Evolutionary conservation across 352 stramenopile species (phyloP).

Genomic region (Aphanomyces stellatus): DNA sequence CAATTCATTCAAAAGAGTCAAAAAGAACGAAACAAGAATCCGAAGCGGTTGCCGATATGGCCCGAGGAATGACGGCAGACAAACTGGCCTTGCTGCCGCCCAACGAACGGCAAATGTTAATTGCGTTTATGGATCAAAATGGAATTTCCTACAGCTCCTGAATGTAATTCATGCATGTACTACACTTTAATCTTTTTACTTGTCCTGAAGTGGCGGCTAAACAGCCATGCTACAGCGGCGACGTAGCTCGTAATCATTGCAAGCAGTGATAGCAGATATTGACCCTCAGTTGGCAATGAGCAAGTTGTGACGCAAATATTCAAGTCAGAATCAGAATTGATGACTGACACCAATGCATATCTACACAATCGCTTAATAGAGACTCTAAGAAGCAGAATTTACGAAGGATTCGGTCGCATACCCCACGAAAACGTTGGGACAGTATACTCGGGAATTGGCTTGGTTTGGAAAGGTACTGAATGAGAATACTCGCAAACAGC

Average conservation of each 20-base stretch:
- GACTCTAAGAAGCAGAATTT: no score
- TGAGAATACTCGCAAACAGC: slow-evolving; percentile 53
- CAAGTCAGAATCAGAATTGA: no score
- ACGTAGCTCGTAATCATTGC: no score
- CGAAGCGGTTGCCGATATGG: slow-evolving; percentile 56
- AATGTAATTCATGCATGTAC: no score
- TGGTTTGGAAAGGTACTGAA: background rate
- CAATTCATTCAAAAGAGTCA: background rate
- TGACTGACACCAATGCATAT: no score
- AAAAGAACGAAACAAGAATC: slow-evolving; percentile 8
- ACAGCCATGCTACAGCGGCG: no score
- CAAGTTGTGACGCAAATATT: no score
- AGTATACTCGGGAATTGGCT: slow-evolving; percentile 42
- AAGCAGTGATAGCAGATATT: no score
- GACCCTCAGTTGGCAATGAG: no score
- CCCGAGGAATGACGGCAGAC: slow-evolving; percentile 69
- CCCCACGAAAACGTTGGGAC: slow-evolving; percentile 70
- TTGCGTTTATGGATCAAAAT: slow-evolving; percentile 78
- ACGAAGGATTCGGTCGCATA: slow-evolving; percentile 69
- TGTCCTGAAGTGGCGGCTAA: no score
- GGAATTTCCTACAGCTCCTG: slow-evolving; percentile 37
- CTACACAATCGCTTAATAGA: no score
- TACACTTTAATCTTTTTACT: no score
- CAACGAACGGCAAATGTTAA: slow-evolving; percentile 66
- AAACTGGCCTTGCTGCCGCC: slow-evolving; percentile 72